Percentiles rank a stretch among this genome's conserved stretches.
These are phyloP conservation scores for Talaromyces sp. DNA, from an alignment of 2,329 filamentous ascomycete genomes.

Conservation along the genomic window DNA sequence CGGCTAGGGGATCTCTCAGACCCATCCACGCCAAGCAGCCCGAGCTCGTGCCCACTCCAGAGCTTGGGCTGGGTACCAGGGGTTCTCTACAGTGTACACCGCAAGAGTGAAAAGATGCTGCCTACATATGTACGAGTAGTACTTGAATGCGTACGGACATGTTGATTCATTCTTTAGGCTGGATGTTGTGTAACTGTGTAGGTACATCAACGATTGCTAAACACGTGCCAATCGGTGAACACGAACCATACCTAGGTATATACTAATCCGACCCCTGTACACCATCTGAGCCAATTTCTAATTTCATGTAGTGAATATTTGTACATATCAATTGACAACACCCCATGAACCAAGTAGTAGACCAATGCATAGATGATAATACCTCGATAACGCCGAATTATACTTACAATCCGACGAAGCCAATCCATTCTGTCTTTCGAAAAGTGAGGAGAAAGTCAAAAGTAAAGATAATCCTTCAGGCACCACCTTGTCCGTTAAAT, in stretches of 20 bases:
- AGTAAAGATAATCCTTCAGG: background rate
- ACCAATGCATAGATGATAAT: slow-evolving; percentile 5
- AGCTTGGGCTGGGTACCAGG: slow-evolving; percentile 2
- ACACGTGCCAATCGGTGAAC: background rate
- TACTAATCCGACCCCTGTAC: background rate
- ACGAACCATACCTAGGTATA: background rate
- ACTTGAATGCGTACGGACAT: background rate
- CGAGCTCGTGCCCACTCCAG: slow-evolving; percentile 2
- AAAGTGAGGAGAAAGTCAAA: slow-evolving; percentile 20
- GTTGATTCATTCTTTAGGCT: background rate
- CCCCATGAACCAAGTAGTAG: background rate
- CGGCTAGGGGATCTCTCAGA: slow-evolving; percentile 9
- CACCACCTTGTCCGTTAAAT: background rate
- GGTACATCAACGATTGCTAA: background rate
- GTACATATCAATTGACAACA: slow-evolving; percentile 1
- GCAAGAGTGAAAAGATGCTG: slow-evolving; percentile 3
- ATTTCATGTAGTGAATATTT: background rate
- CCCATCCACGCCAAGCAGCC: slow-evolving; percentile 8
- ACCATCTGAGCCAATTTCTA: background rate
- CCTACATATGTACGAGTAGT: background rate
- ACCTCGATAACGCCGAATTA: background rate
- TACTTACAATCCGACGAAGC: background rate
- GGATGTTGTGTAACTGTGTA: background rate
- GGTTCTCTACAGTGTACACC: background rate
- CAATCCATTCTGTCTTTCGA: slow-evolving; percentile 14